Percentiles rank a stretch among this genome's conserved stretches.
Evolutionary conservation across 345 rosid species (phyloP).

Genomic region (Turritis glabra): DNA sequence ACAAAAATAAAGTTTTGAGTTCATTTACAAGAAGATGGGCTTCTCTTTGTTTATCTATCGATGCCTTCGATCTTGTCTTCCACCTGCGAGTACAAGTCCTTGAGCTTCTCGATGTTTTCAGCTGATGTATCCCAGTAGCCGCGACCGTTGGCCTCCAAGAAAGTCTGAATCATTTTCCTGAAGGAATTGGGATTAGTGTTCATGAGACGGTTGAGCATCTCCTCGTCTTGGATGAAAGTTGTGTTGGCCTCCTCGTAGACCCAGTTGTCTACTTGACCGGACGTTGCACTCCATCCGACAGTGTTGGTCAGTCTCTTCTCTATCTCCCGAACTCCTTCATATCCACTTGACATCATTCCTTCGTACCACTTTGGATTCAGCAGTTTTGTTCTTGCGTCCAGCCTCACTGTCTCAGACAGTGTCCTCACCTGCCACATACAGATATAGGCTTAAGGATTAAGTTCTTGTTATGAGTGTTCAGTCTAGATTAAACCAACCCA

Average conservation of each 20-base stretch:
- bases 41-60: slow-evolving; percentile 50
- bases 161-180: slow-evolving; percentile 91
- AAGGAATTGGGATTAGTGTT: slow-evolving; percentile 88
- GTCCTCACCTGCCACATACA: slow-evolving; percentile 70
- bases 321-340: slow-evolving; percentile 96
- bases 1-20: slow-evolving; percentile 3
- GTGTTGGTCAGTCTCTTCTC: slow-evolving; percentile 95
- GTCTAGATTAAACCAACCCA: too few species aligned
- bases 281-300: slow-evolving; percentile 99
- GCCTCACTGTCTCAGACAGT: slow-evolving; percentile 81
- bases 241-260: slow-evolving; percentile 95
- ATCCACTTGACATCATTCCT: slow-evolving; percentile 96
- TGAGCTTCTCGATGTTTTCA: slow-evolving; percentile 81
- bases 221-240: slow-evolving; percentile 91
- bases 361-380: slow-evolving; percentile 98
- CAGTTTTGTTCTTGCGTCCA: slow-evolving; percentile 91
- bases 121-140: slow-evolving; percentile 94
- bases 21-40: slow-evolving; percentile 17
- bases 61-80: slow-evolving; percentile 99
- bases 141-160: slow-evolving; percentile 97
- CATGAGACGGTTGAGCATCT: slow-evolving; percentile 88
- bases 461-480: too few species aligned
- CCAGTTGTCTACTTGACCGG: slow-evolving; percentile 99
- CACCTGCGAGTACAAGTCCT: slow-evolving; percentile 84
- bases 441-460: neutral